Percentiles rank a stretch among this genome's conserved stretches.
phyloP scores from a whole-genome alignment of 2,329 filamentous ascomycete species.

The Apiospora hydei region DNA sequence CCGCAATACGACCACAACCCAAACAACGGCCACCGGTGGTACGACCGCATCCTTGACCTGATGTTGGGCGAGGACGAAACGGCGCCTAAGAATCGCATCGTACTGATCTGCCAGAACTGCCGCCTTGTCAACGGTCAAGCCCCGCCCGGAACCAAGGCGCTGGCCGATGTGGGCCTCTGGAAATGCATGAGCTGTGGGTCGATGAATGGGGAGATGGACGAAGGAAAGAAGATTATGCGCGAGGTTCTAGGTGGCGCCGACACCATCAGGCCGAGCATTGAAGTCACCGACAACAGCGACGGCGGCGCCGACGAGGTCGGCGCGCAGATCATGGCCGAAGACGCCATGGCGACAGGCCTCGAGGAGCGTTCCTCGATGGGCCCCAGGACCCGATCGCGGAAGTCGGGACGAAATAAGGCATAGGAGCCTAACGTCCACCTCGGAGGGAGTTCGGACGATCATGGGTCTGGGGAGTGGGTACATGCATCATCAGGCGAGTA shows the following conservation, averaged over 20 bases:
- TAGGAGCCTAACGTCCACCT: not conserved
- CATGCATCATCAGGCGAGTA: not conserved
- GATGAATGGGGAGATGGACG: slow-evolving; percentile 82
- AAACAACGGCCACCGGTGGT: slow-evolving; percentile 72
- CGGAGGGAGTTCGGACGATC: not conserved
- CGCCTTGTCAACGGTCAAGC: slow-evolving; percentile 94
- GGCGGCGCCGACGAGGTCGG: not conserved
- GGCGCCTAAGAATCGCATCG: slow-evolving; percentile 87
- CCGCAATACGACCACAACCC: slow-evolving; percentile 44
- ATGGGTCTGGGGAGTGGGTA: not conserved
- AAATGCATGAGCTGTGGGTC: slow-evolving; percentile 85
- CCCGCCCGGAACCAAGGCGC: slow-evolving; percentile 79
- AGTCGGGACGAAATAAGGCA: slow-evolving; percentile 16
- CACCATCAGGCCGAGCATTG: slow-evolving; percentile 3
- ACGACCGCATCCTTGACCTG: slow-evolving; percentile 90
- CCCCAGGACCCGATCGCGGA: not conserved
- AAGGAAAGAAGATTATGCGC: slow-evolving; percentile 74
- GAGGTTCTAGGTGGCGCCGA: slow-evolving; percentile 57
- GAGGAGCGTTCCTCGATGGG: not conserved
- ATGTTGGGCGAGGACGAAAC: slow-evolving; percentile 96
- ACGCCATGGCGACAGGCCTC: slow-evolving; percentile 1
- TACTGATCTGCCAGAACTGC: slow-evolving; percentile 82
- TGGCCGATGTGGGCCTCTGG: slow-evolving; percentile 87
- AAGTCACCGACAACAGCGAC: not conserved
- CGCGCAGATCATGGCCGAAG: slow-evolving; percentile 14